These are phyloP conservation scores for Bacterosira constricta DNA, from an alignment of 108 stramenopile species.

Conservation along the genomic window DNA sequence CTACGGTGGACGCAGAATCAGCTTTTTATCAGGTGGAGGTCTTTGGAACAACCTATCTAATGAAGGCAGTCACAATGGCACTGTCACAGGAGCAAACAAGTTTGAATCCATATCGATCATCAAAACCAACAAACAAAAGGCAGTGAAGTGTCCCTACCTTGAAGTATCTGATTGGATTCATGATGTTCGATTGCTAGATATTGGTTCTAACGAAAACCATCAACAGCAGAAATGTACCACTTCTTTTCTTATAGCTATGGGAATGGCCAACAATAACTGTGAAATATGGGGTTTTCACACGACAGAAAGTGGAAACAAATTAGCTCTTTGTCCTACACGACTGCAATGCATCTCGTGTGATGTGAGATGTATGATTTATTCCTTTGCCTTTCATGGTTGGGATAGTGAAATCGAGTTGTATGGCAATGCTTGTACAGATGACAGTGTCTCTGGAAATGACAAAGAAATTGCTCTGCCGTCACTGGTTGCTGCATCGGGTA, in stretches of 20 bases:
- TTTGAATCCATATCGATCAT: conserved; percentile 31
- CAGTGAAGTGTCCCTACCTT: conserved; percentile 8
- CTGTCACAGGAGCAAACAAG: not conserved
- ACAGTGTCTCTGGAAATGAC: not conserved
- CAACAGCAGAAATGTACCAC: not conserved
- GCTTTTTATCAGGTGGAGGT: conserved; percentile 42
- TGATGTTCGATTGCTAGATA: conserved; percentile 47
- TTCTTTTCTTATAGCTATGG: conserved; percentile 53
- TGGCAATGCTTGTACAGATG: not conserved
- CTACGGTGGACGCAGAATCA: conserved; percentile 27
- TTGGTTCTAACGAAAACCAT: not conserved
- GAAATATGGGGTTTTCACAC: conserved; percentile 57
- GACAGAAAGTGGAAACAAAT: not conserved
- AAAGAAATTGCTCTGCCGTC: conserved; percentile 6
- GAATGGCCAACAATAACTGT: conserved; percentile 51
- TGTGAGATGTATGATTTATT: conserved; percentile 61
- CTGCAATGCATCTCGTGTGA: conserved; percentile 41
- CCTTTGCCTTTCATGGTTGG: conserved; percentile 41
- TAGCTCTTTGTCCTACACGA: conserved; percentile 3
- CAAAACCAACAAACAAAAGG: not conserved
- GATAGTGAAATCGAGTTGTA: not conserved
- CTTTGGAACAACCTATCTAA: conserved; percentile 14
- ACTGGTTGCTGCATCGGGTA: conserved; percentile 51
- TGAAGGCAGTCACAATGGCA: not conserved
- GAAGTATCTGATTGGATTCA: conserved; percentile 70